phyloP scores from a whole-genome alignment of 345 rosid genomes.

The Dipteronia sinensis region DNA sequence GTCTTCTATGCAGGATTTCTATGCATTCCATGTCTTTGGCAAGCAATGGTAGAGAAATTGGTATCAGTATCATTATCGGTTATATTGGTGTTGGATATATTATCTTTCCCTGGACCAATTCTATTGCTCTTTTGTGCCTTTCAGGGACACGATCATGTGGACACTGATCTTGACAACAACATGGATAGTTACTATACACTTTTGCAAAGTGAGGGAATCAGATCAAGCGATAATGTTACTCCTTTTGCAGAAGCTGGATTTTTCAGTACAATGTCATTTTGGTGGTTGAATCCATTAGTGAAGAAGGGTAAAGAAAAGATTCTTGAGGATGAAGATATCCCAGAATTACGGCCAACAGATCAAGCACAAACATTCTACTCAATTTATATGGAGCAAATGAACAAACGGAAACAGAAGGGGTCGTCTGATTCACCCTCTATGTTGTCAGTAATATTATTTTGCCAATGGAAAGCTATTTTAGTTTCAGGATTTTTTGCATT shows the following conservation, averaged over 20 bases:
- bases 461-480: constrained; percentile 42
- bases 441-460: constrained; percentile 27
- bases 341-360: constrained; percentile 35
- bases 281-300: constrained; percentile 65
- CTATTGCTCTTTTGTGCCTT: constrained; percentile 29
- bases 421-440: constrained; percentile 33
- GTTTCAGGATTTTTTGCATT: constrained; percentile 49
- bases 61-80: constrained; percentile 11
- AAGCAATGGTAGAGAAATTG: constrained; percentile 18
- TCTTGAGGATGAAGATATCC: constrained; percentile 48
- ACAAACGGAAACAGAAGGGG: constrained; percentile 24
- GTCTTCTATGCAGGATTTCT: constrained; percentile 36
- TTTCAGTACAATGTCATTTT: constrained; percentile 46
- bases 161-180: constrained; percentile 1
- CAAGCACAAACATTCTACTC: constrained; percentile 45
- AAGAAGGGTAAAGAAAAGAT: constrained; percentile 42
- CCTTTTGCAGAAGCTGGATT: constrained; percentile 48
- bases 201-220: constrained; percentile 32
- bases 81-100: constrained; percentile 28
- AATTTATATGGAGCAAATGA: constrained; percentile 28
- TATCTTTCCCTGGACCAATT: constrained; percentile 41
- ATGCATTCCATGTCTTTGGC: constrained; percentile 26
- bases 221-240: constrained; percentile 28
- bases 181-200: constrained; percentile 26
- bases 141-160: constrained; percentile 2